Evolutionary conservation across 169 alveolate genomes (phyloP), one percentile per base, ranked within the genome.

Genomic region (Cryptosporidium tyzzeri): DNA sequence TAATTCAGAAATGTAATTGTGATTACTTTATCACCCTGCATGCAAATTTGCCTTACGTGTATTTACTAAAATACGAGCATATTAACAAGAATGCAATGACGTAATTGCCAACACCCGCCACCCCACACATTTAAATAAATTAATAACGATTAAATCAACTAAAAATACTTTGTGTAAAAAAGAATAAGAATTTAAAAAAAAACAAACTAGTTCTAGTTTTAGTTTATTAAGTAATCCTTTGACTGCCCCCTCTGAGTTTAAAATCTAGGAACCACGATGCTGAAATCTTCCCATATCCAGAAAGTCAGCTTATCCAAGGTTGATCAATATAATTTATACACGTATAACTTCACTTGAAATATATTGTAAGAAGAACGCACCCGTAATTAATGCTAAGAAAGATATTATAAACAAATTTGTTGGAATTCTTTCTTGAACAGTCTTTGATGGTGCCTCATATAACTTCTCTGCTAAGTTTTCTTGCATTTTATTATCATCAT

Each of bases 351-450:
- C 71, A 2, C 45, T 73, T 10, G 86, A 73, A 53, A 73, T 73
- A 39, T 73, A 73, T 23, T 55, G 71, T 4, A 73, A 31, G 21
- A 73, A 73, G 18, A 73, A 73, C 14, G 70, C 70, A 9, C 86
- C 86, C 0, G 70, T 55, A 8, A 73, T 35, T 37, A 73, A 10
- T 31, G 86, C 86, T 33, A 73, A 31, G 62, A 73, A 59, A 5
- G 86, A 73, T 33, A 73, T 59, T n/a, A 73, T 51, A 14, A 73
- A 58, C 55, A 73, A 12, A 41, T 39, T 73, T 3, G 71, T 73
- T 6, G 86, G 37, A 23, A 73, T 29, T 18, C 48, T 71, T 6
- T 44, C 33, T 50, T 71, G 39, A 10, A 45, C 69, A 1, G 44
- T 12, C 1, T 69, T 37, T 31, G 51, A 48, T 6, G 65, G 58